Conservation (phyloP, 1,139 yeast species). For the Debaryomycetaceae sp. region DNA sequence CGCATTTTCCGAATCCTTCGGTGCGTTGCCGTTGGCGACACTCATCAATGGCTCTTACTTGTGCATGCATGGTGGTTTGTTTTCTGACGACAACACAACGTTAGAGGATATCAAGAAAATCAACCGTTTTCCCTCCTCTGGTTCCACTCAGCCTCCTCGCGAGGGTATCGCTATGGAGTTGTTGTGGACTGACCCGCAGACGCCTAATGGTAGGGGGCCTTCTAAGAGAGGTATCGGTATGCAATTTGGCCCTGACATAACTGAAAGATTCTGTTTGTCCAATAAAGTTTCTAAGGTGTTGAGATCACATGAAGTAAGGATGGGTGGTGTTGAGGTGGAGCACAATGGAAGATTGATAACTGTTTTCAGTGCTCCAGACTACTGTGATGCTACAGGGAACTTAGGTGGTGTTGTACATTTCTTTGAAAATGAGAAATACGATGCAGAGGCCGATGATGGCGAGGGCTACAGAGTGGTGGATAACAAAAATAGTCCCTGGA, state of each 20-base stretch:
- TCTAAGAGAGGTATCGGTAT: slow-evolving; percentile 94
- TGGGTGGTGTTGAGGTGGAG: slow-evolving; percentile 85
- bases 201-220: slow-evolving; percentile 71
- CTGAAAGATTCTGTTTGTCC: slow-evolving; percentile 67
- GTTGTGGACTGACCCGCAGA: slow-evolving; percentile 97
- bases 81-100: slow-evolving; percentile 70
- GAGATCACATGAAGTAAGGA: slow-evolving; percentile 93
- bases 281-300: slow-evolving; percentile 77
- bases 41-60: slow-evolving; percentile 73
- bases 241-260: slow-evolving; percentile 96
- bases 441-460: slow-evolving; percentile 32
- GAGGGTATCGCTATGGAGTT: slow-evolving; percentile 95
- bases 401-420: slow-evolving; percentile 82
- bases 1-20: slow-evolving; percentile 83
- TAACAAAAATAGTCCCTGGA: slow-evolving; percentile 47
- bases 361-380: slow-evolving; percentile 95
- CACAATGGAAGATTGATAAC: slow-evolving; percentile 85
- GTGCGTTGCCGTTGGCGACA: slow-evolving; percentile 82
- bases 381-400: slow-evolving; percentile 90
- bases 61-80: slow-evolving; percentile 94
- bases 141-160: slow-evolving; percentile 75
- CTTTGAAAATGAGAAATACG: slow-evolving; percentile 32
- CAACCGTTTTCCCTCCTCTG: slow-evolving; percentile 58
- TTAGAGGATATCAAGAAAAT: slow-evolving; percentile 70
- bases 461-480: slow-evolving; percentile 51